Evolutionary conservation across 163 green algal species (phyloP).

Genomic region (Coccomyxa subellipsoidea): DNA sequence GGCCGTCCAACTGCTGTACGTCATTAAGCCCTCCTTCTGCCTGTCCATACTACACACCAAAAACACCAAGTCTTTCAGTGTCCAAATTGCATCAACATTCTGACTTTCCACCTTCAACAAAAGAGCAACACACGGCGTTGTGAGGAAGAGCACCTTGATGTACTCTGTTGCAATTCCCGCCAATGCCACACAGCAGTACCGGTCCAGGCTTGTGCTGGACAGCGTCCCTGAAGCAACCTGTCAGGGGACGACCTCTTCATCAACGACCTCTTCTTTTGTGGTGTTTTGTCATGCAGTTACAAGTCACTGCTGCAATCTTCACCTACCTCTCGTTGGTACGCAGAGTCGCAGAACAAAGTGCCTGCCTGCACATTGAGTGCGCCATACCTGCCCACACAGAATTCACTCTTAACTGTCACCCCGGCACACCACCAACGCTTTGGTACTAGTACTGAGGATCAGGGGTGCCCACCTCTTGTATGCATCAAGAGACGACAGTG

Average conservation of each 20-base stretch:
- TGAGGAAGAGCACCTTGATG: conserved; percentile 58
- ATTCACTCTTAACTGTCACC: too few species aligned
- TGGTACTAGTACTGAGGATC: too few species aligned
- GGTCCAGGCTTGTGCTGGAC: conserved; percentile 69
- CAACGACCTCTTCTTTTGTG: too few species aligned
- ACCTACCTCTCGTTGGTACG: conserved; percentile 73
- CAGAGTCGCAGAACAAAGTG: conserved; percentile 86
- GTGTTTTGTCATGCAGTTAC: too few species aligned
- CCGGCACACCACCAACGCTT: too few species aligned
- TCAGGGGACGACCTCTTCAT: background rate
- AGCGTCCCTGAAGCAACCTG: conserved; percentile 49
- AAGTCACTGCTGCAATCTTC: too few species aligned
- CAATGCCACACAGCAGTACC: conserved; percentile 85
- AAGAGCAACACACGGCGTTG: too few species aligned
- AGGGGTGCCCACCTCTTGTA: conserved; percentile 50
- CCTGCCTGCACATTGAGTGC: conserved; percentile 93
- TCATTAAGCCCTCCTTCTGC: conserved; percentile 90
- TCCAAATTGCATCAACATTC: too few species aligned
- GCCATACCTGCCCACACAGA: conserved; percentile 53
- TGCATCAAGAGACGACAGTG: conserved; percentile 76
- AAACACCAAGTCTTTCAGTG: too few species aligned
- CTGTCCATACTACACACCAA: conserved; percentile 81
- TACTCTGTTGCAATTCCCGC: conserved; percentile 63
- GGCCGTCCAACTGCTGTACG: conserved; percentile 83
- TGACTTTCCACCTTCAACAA: too few species aligned